phyloP scores from a whole-genome alignment of 192 early-diverging fungal species.

The Coemansia nantahalensis region DNA sequence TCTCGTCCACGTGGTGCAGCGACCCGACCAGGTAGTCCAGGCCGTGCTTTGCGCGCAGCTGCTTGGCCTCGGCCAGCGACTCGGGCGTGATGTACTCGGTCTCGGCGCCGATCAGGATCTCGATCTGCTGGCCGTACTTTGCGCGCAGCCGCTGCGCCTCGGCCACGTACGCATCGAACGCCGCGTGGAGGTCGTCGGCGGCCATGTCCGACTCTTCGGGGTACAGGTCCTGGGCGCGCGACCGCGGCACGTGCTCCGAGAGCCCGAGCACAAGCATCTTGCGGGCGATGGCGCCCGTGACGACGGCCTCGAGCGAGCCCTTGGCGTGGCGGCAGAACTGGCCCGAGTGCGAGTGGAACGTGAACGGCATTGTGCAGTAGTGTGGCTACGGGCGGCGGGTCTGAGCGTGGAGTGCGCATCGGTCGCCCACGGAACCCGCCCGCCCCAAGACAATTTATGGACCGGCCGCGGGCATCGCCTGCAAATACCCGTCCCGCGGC shows the following conservation, averaged over 20 bases:
- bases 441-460: no score
- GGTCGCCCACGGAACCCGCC: no score
- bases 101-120: slow-evolving; percentile 86
- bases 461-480: no score
- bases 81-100: slow-evolving; percentile 75
- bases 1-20: slow-evolving; percentile 79
- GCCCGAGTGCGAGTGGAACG: slow-evolving; percentile 91
- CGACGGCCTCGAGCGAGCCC: slow-evolving; percentile 79
- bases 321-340: slow-evolving; percentile 93
- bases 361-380: slow-evolving; percentile 65
- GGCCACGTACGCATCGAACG: slow-evolving; percentile 66
- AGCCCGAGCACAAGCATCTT: slow-evolving; percentile 78
- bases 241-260: slow-evolving; percentile 91
- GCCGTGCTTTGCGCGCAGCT: slow-evolving; percentile 45
- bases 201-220: slow-evolving; percentile 84
- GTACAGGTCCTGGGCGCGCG: slow-evolving; percentile 75
- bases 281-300: slow-evolving; percentile 69
- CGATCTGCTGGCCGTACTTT: slow-evolving; percentile 56
- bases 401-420: no score
- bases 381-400: no score
- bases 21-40: slow-evolving; percentile 93
- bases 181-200: slow-evolving; percentile 57
- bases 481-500: no score
- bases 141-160: slow-evolving; percentile 71
- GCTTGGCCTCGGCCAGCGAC: slow-evolving; percentile 53